Base-by-base conservation (phyloP, 306 rosid species). In the Trifolium repens region DNA sequence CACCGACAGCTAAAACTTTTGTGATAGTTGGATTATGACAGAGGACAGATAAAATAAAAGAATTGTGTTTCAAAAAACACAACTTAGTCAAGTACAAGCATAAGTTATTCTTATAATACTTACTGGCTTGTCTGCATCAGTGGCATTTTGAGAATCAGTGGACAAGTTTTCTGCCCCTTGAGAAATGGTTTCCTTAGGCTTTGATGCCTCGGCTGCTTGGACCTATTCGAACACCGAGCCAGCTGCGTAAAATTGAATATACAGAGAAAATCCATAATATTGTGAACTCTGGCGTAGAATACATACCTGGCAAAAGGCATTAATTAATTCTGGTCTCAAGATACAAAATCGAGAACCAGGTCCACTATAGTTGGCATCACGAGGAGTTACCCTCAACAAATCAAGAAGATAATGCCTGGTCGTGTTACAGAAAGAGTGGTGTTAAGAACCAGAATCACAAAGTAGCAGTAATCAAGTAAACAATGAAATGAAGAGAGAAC, bases 321-420 rank as follows among this genome's bases (percentile, higher is more conserved):
- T 87, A 77, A 96, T 90, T 71, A 96, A 83, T 83, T 96, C 99
- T 58, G 93, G 90, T 76, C 99, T 90, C 85, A 96, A 73, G 22
- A 96, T 90, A 79, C 96, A 89, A 80, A 89, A 96, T 75, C 98
- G 91, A 43, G 98, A 92, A 47, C 98, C 90, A 62, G 91, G 83
- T 69, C 98, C 97, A 72, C 85, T 89, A 78, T 85, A 89, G 81
- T 92, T 96, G 61, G 97, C 97, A 90, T 96, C 98, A 54, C 97
- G 96, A 49, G 99, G 99, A 67, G 99, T 92, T 58, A 92, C 96
- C 81, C 99, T 89, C 97, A 96, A 92, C 85, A 96, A 83, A 84
- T 96, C 99, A 8, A 96, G 93, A 81, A 96, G 99, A 83, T 96
- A 96, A 84, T 96, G 99, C 82, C 99, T 96, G 84, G 73, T 58